Conservation (phyloP, 1,139 yeast species). For the Saccharomyces hybrid region DNA sequence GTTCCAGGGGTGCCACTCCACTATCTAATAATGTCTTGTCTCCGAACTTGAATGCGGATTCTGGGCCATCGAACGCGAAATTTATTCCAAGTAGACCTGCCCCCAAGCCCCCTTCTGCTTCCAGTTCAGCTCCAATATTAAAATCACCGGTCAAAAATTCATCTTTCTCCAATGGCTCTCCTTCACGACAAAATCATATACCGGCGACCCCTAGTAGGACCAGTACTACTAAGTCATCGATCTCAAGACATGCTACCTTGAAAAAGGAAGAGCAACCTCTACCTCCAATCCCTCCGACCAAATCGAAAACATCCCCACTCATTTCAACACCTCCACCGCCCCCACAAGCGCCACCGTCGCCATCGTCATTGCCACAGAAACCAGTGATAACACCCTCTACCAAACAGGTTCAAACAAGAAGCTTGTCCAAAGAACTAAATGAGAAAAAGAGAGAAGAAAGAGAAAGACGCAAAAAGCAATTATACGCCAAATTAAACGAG, state of each 20-base stretch:
- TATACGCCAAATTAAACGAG: slow-evolving; percentile 58
- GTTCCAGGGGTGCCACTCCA: not conserved
- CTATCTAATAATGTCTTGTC: not conserved
- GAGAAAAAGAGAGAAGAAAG: slow-evolving; percentile 64
- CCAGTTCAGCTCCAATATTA: slow-evolving; percentile 13
- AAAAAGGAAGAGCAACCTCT: slow-evolving; percentile 11
- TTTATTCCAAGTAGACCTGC: slow-evolving; percentile 65
- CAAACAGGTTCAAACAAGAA: slow-evolving; percentile 12
- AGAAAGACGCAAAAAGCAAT: slow-evolving; percentile 57
- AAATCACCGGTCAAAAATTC: not conserved
- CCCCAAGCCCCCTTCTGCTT: slow-evolving; percentile 43
- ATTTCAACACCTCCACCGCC: slow-evolving; percentile 21
- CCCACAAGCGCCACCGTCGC: slow-evolving; percentile 16
- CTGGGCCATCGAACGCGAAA: slow-evolving; percentile 33
- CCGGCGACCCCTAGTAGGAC: not conserved
- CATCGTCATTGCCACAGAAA: slow-evolving; percentile 6
- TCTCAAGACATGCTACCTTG: slow-evolving; percentile 13
- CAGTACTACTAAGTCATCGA: not conserved
- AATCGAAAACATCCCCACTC: slow-evolving; percentile 5
- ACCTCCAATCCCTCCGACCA: slow-evolving; percentile 29
- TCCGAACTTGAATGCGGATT: not conserved
- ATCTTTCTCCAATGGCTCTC: slow-evolving; percentile 2
- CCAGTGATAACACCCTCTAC: not conserved
- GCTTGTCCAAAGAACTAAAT: slow-evolving; percentile 15
- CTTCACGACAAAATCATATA: not conserved